A percentile compares a stretch with the other conserved stretches of the same genome.
Conservation (phyloP, 1,284 basidiomycete species). For the Cryptococcus sp. region DNA sequence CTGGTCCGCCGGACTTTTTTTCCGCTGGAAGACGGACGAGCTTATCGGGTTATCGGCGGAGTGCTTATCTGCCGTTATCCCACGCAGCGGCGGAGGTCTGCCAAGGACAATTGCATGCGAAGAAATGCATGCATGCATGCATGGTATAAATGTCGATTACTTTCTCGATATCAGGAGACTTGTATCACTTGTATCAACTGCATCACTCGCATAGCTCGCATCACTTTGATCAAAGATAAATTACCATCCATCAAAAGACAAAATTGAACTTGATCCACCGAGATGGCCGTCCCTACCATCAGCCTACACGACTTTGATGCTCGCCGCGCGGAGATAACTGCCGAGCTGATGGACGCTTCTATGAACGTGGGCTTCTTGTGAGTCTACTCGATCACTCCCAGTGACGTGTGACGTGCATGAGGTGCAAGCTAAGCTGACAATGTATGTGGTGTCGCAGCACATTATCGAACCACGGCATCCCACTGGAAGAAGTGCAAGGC, state of each 20-base stretch:
- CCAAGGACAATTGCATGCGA: not conserved
- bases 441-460: conserved; percentile 12
- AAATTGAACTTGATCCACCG: not conserved
- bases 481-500: conserved; percentile 20
- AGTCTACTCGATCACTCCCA: conserved; percentile 4
- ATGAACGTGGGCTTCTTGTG: conserved; percentile 39
- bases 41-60: conserved; percentile 1
- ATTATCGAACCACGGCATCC: conserved; percentile 28
- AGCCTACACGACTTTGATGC: conserved; percentile 39
- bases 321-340: conserved; percentile 31
- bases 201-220: no score
- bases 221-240: no score
- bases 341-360: conserved; percentile 35
- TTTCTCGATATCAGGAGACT: no score
- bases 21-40: not conserved
- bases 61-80: not conserved
- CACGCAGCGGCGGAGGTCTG: not conserved
- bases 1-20: not conserved
- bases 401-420: not conserved
- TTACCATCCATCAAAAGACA: no score
- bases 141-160: not conserved
- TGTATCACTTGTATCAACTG: no score
- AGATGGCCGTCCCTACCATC: conserved; percentile 34
- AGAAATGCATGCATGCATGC: conserved; percentile 1
- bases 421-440: not conserved